Evolutionary conservation across 208 protist genomes (phyloP), one percentile per base, ranked within the genome.

Genomic region (Leishmania tarentolae): DNA sequence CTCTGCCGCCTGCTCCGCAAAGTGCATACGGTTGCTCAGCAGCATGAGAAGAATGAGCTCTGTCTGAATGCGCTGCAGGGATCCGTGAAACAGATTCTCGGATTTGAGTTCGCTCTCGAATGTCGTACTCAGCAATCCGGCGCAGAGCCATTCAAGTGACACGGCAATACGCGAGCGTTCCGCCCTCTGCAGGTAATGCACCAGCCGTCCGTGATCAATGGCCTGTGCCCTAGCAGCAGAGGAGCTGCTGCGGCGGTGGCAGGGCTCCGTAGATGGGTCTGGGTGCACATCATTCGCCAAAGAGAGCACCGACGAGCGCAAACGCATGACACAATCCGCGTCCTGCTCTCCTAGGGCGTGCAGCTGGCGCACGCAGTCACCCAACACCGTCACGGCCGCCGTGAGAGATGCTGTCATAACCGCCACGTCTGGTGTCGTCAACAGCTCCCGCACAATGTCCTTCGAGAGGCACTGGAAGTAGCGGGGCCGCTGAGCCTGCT

Each of bases 1-100:
- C 42, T 86, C 83, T 15, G 82, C 83, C 28, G 82, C 83, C 74
- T 95, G 92, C 82, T 91, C 84, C 3, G 87, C 86, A 69, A 95
- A 91, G 82, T 91, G 81, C 80, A 74, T 80, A 24, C 93, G 89
- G 76, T 87, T 93, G 61, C 92, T 87, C 28, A 92, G 82, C 75
- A 96, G 79, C 89, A 97, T 91, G 52, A 93, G 82, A n/a, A 90
- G 61, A 17, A 91, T 80, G 46, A 95, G 76, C 61, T 89, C 84
- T 40, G 85, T 80, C 44, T 84, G 76, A 57, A 95, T 65, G 42
- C 63, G 81, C 9, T 56, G 47, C 31, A 83, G 76, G 37, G 70
- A 84, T 31, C 86, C 79, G 69, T 96, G 86, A 82, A 91, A 95
- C 9, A 87, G 89, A 83, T 98, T 98, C 52, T 91, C 78, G 37